phyloP scores from a whole-genome alignment of 83 land plant species.

The Diphasiastrum complanatum region DNA sequence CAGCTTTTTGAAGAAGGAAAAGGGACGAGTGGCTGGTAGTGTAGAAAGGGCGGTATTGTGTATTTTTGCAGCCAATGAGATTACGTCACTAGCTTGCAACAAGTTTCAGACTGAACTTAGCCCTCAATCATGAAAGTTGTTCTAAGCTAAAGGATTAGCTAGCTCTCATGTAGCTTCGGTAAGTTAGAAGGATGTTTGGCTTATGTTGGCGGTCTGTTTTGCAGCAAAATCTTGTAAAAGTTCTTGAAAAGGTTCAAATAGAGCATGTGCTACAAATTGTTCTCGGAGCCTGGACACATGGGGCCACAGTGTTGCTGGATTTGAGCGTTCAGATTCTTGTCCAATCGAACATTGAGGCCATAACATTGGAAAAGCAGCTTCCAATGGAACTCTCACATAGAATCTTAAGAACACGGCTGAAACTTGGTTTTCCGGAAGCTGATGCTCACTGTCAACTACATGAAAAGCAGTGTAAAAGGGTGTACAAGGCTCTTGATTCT shows the following conservation, averaged over 20 bases:
- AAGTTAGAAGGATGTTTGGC: too few relatives aligned
- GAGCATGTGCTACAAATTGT: background rate
- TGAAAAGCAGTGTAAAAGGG: background rate
- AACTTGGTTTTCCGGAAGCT: background rate
- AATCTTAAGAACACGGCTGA: background rate
- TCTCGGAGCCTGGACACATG: background rate
- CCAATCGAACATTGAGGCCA: background rate
- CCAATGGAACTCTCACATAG: background rate
- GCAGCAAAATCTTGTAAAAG: background rate
- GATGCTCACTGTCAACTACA: background rate
- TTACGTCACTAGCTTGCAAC: too few relatives aligned
- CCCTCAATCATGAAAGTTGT: too few relatives aligned
- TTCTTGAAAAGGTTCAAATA: background rate
- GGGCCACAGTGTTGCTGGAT: background rate
- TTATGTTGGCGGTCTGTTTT: too few relatives aligned
- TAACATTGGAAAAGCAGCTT: background rate
- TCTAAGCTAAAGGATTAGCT: too few relatives aligned
- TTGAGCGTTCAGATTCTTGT: background rate
- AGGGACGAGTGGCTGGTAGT: too few relatives aligned
- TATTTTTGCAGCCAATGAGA: too few relatives aligned
- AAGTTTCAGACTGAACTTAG: too few relatives aligned
- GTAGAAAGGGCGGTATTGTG: too few relatives aligned
- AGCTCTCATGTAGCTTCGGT: too few relatives aligned
- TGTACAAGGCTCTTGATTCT: background rate
- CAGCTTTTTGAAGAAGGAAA: too few relatives aligned